phyloP scores from a whole-genome alignment of 164 flowering plant species.

The Vitis rotundifolia region DNA sequence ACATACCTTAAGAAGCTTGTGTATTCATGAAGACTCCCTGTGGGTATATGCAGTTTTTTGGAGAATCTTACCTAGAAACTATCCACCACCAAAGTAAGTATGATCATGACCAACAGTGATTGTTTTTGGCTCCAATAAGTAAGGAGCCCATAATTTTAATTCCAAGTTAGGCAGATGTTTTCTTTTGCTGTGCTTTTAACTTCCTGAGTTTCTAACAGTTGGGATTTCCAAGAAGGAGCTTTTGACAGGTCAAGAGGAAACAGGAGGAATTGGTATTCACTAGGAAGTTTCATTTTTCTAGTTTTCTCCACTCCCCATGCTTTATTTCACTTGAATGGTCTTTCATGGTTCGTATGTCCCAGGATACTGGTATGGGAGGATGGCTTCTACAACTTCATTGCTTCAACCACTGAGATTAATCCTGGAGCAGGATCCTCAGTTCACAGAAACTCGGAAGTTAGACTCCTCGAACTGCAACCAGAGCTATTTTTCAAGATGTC shows the following conservation, averaged over 20 bases:
- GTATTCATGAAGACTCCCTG: neutral
- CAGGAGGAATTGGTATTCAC: neutral
- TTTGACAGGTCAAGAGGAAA: constrained; percentile 2
- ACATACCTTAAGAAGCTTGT: neutral
- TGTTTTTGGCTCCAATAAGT: neutral
- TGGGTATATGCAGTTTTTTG: constrained; percentile 1
- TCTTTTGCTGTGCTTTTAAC: neutral
- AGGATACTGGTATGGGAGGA: constrained; percentile 3
- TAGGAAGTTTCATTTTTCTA: neutral
- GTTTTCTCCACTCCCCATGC: neutral
- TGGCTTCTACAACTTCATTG: neutral
- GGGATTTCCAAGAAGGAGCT: neutral
- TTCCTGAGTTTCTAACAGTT: neutral
- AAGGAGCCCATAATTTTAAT: neutral
- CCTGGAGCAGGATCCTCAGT: neutral
- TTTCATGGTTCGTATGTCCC: neutral
- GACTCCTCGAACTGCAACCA: neutral
- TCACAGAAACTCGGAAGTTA: neutral
- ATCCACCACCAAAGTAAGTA: neutral
- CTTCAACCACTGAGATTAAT: neutral
- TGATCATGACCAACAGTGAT: neutral
- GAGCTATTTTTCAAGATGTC: constrained; percentile 2
- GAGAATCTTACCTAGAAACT: constrained; percentile 1
- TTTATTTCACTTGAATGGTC: neutral
- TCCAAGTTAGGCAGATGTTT: neutral